Conservation (phyloP, 2,329 filamentous ascomycete genomes). For the Dothistroma septosporum region DNA sequence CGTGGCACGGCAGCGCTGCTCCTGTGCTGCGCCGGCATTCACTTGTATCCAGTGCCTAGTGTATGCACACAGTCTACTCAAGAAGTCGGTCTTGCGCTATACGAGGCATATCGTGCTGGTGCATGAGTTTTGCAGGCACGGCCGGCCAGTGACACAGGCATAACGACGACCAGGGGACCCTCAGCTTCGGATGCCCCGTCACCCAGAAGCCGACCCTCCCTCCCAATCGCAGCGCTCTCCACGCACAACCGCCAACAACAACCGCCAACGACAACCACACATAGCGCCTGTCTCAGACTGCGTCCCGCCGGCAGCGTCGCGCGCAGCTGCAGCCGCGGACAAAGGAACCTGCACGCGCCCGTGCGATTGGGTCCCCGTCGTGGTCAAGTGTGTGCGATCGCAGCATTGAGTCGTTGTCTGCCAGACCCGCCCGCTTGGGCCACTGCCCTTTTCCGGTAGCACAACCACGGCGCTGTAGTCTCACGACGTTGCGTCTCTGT, state of each 20-base stretch:
- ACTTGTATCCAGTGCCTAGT: background rate
- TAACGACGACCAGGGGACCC: background rate
- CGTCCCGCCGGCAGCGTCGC: background rate
- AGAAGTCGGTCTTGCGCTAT: background rate
- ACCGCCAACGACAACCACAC: background rate
- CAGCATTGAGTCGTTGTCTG: conserved; percentile 17
- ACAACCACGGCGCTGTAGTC: conserved; percentile 12
- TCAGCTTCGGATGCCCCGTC: background rate
- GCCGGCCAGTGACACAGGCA: background rate
- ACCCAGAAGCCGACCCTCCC: background rate
- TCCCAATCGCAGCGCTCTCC: background rate
- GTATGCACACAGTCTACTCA: background rate
- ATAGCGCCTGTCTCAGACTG: background rate
- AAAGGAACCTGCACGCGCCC: conserved; percentile 20
- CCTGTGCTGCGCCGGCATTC: background rate
- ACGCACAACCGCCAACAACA: background rate
- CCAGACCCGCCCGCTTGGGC: conserved; percentile 18
- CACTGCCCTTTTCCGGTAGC: conserved; percentile 21
- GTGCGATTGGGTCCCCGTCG: conserved; percentile 6
- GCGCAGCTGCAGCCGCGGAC: conserved; percentile 2
- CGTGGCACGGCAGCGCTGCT: background rate
- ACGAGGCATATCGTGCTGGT: background rate
- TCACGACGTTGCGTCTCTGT: conserved; percentile 5
- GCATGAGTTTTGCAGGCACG: background rate
- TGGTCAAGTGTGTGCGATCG: conserved; percentile 12